These are phyloP conservation scores for Tuber melanosporum DNA, from an alignment of 495 filamentous ascomycete species.

Conservation along the genomic window DNA sequence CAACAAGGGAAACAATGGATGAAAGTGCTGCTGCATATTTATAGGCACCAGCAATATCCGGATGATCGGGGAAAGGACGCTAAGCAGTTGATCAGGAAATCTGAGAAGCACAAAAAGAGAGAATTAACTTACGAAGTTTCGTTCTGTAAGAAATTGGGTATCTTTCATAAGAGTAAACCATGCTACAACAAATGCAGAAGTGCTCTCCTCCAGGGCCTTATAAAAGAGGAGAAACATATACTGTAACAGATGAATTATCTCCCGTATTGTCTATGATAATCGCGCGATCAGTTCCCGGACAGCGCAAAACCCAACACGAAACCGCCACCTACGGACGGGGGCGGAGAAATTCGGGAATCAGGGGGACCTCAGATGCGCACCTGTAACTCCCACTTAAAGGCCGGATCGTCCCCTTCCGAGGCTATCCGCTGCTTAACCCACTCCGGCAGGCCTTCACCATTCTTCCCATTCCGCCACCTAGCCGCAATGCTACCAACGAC, in stretches of 20 bases:
- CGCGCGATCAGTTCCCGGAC: slow-evolving; percentile 6
- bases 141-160: slow-evolving; percentile 28
- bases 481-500: slow-evolving; percentile 31
- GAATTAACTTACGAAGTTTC: slow-evolving; percentile 20
- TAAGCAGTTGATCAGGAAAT: slow-evolving; percentile 22
- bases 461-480: slow-evolving; percentile 32
- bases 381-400: slow-evolving; percentile 41
- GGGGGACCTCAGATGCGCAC: slow-evolving; percentile 10
- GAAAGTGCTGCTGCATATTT: slow-evolving; percentile 60
- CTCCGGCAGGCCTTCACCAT: slow-evolving; percentile 22
- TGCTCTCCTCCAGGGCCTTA: slow-evolving; percentile 50
- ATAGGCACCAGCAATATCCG: slow-evolving; percentile 51
- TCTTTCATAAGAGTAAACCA: slow-evolving; percentile 70
- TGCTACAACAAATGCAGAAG: slow-evolving; percentile 53
- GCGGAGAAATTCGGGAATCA: background rate
- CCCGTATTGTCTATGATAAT: slow-evolving; percentile 33
- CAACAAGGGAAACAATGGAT: slow-evolving; percentile 63
- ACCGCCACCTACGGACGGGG: background rate
- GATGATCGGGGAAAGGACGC: slow-evolving; percentile 41
- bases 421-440: slow-evolving; percentile 31
- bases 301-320: background rate
- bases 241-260: slow-evolving; percentile 40
- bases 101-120: background rate
- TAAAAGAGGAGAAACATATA: slow-evolving; percentile 62
- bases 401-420: slow-evolving; percentile 30